Evolutionary conservation across 2,329 filamentous ascomycete genomes (phyloP).

Genomic region (Tolypocladium album): DNA sequence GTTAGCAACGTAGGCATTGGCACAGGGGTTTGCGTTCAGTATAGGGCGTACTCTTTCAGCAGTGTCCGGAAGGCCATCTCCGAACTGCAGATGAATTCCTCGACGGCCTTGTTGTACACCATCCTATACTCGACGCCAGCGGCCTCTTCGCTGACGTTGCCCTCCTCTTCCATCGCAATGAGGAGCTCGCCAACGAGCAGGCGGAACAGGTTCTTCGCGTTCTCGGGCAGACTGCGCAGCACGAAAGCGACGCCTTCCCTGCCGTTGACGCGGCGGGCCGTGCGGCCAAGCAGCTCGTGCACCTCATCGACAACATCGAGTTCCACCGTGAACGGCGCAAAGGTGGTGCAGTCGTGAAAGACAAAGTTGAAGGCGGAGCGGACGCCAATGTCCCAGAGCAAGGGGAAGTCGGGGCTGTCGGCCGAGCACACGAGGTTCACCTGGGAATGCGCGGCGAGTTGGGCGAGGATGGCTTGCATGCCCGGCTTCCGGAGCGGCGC

Average conservation of each 20-base stretch:
- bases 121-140: constrained; percentile 80
- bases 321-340: constrained; percentile 61
- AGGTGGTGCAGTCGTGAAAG: constrained; percentile 93
- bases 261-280: constrained; percentile 68
- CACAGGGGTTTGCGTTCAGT: not conserved
- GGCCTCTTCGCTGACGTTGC: constrained; percentile 30
- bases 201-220: constrained; percentile 78
- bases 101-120: constrained; percentile 88
- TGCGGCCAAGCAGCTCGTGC: constrained; percentile 74
- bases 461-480: constrained; percentile 63
- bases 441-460: constrained; percentile 61
- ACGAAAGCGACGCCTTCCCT: constrained; percentile 90
- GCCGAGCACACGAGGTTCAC: constrained; percentile 70
- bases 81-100: constrained; percentile 93
- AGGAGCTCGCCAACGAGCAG: constrained; percentile 79
- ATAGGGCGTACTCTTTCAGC: constrained; percentile 65
- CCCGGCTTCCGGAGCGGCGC: constrained; percentile 59
- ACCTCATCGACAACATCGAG: constrained; percentile 84
- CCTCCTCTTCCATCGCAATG: constrained; percentile 54
- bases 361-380: constrained; percentile 74
- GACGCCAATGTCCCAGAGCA: constrained; percentile 85
- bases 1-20: constrained; percentile 12
- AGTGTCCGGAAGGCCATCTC: constrained; percentile 93
- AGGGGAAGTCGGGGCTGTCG: constrained; percentile 76
- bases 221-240: constrained; percentile 80